These are phyloP conservation scores for Urochloa ruziziensis DNA, from an alignment of 176 grass and related monocot genomes.

Conservation along the genomic window DNA sequence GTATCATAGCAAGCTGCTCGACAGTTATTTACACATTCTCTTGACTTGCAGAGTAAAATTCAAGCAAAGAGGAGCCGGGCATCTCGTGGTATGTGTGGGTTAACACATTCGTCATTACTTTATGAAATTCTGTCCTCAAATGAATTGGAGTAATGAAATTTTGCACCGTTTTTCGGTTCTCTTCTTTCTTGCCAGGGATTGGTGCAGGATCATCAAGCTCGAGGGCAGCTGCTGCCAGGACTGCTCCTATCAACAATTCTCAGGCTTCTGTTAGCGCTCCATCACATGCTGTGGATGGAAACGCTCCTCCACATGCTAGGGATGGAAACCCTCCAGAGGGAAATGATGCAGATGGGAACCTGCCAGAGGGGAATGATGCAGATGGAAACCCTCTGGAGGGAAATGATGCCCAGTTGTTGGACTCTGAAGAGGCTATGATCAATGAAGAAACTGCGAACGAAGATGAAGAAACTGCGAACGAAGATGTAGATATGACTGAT, in stretches of 20 bases:
- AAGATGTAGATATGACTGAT: slow-evolving; percentile 4
- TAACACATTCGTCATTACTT: background rate
- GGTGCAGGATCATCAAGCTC: slow-evolving; percentile 27
- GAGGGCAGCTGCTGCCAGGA: slow-evolving; percentile 20
- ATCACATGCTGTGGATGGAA: slow-evolving; percentile 25
- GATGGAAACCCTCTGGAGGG: slow-evolving; percentile 17
- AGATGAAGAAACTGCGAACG: background rate
- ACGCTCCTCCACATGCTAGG: background rate
- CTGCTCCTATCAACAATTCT: slow-evolving; percentile 24
- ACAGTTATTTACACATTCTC: slow-evolving; percentile 27
- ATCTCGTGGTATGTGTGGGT: slow-evolving; percentile 30
- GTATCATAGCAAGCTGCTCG: background rate
- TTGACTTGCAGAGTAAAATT: slow-evolving; percentile 51
- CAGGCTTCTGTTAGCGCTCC: slow-evolving; percentile 11
- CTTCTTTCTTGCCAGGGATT: background rate
- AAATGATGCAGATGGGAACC: background rate
- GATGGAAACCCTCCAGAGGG: slow-evolving; percentile 19
- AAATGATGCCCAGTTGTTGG: background rate
- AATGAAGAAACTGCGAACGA: background rate
- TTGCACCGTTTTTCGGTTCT: background rate
- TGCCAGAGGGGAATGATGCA: background rate
- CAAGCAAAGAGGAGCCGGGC: slow-evolving; percentile 44
- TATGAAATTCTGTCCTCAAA: background rate
- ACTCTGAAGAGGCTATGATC: background rate
- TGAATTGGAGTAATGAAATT: background rate